Evolutionary conservation across 2,329 filamentous ascomycete species (phyloP), one percentile per base, ranked within the genome.

Genomic region (Plenodomus biglobosus): DNA sequence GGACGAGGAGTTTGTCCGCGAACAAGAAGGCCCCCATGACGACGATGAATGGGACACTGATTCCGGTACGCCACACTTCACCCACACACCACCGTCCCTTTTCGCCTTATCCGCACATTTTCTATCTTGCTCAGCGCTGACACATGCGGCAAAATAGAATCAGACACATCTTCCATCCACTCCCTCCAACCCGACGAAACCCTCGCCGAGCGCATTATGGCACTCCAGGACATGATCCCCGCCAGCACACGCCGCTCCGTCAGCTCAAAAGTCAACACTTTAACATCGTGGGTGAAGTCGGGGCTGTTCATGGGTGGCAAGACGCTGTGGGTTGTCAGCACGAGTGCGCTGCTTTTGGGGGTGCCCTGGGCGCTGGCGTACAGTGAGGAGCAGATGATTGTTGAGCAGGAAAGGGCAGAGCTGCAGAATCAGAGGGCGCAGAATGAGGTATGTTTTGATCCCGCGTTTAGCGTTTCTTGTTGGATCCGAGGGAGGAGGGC

Each of bases 391-490:
- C 91, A 96, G 81, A 90, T 96, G 79, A 85, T 95, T 72, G 81
- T 92, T 58, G 92, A 96, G 79, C 95, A 96, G 90, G 94, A 99
- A 84, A 85, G 91, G 75, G 92, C 96, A 79, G 91, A 92, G 83
- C 86, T 88, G 74, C 94, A 96, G 90, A 88, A 94, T 74, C 90
- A 96, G 82, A 84, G 88, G 68, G 90, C 90, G 56, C 62, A 66
- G 56, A 86, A 88, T 69, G 90, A 96, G 79, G 84, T 86, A 61
- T 11, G 52, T 58, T 6, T 34, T 35, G 8, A 19, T 32, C 15
- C 27, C 3, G n/a, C 6, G n/a, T 32, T 48, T 22, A 10, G 20
- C 30, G n/a, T 36, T 38, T 21, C 19, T 17, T 11, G 2, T 22
- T 13, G 66, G 64, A 78, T 75, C 44, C n/a, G 32, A 17, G 21